phyloP scores from a whole-genome alignment of 805 yeast species.

The Alloascoidea hylecoeti region DNA sequence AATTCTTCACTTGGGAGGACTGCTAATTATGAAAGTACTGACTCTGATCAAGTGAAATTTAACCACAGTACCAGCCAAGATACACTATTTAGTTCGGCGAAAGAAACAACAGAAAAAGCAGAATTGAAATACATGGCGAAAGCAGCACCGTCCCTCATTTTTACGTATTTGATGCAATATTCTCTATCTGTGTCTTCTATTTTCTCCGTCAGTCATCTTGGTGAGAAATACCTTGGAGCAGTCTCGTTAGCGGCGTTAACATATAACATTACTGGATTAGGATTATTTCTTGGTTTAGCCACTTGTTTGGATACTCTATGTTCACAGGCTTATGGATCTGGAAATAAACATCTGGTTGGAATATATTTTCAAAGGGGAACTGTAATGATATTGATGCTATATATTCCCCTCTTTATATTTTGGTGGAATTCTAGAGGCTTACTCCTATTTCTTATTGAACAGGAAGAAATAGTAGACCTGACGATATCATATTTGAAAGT shows the following conservation, averaged over 20 bases:
- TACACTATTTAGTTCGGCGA: no score
- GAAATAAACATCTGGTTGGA: constrained; percentile 55
- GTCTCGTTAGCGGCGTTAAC: constrained; percentile 78
- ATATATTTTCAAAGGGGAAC: constrained; percentile 61
- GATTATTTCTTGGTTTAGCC: constrained; percentile 70
- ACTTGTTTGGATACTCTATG: constrained; percentile 75
- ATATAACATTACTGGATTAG: constrained; percentile 59
- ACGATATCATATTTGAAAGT: constrained; percentile 48
- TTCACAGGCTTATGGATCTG: constrained; percentile 79
- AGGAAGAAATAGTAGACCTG: constrained; percentile 29
- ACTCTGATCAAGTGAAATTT: no score
- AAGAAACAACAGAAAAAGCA: no score
- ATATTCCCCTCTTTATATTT: constrained; percentile 32
- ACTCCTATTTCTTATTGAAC: constrained; percentile 19
- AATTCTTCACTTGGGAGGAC: no score
- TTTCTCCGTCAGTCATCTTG: constrained; percentile 72
- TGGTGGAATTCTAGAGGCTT: constrained; percentile 52
- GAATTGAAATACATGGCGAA: constrained; percentile 14
- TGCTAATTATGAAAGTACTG: no score
- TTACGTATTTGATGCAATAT: constrained; percentile 60
- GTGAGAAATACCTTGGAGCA: constrained; percentile 69
- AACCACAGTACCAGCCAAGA: no score
- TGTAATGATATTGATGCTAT: constrained; percentile 38
- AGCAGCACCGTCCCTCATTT: constrained; percentile 37
- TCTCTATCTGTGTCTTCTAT: constrained; percentile 68